These are phyloP conservation scores for Chaetomiaceae sp. DNA, from an alignment of 2,329 filamentous ascomycete species.

Conservation along the genomic window DNA sequence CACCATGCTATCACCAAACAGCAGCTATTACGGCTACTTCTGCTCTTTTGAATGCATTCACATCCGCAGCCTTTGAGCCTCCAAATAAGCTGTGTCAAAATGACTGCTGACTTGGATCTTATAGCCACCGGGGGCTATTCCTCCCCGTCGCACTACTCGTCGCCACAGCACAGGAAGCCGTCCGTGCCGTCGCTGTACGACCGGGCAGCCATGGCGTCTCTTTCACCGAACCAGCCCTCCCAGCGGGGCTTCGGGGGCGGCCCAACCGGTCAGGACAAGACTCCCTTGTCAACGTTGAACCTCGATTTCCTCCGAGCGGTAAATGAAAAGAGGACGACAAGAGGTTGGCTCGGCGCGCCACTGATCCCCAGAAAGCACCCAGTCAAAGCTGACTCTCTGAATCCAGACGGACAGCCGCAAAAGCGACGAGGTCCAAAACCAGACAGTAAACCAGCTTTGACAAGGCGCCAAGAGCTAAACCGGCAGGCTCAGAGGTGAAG, in stretches of 20 bases:
- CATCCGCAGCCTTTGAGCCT: neutral
- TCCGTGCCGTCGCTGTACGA: slow-evolving; percentile 34
- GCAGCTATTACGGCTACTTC: no score
- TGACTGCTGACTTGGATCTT: slow-evolving; percentile 35
- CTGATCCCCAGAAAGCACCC: no score
- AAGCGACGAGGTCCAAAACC: slow-evolving; percentile 94
- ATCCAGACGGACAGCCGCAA: slow-evolving; percentile 71
- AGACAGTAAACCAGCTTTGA: slow-evolving; percentile 91
- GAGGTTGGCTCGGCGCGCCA: slow-evolving; percentile 55
- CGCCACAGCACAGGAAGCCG: slow-evolving; percentile 31
- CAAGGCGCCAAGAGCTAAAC: slow-evolving; percentile 87
- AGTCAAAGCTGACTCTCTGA: slow-evolving; percentile 5
- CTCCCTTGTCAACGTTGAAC: slow-evolving; percentile 45
- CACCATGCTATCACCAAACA: no score
- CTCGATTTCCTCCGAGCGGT: slow-evolving; percentile 63
- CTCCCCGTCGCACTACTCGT: slow-evolving; percentile 35
- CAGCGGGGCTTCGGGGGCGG: slow-evolving; percentile 25
- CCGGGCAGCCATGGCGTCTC: slow-evolving; percentile 40
- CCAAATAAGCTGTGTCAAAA: neutral
- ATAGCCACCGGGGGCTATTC: slow-evolving; percentile 33
- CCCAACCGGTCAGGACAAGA: slow-evolving; percentile 34
- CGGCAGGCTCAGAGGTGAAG: slow-evolving; percentile 80
- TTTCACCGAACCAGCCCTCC: slow-evolving; percentile 37
- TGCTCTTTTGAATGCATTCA: no score
- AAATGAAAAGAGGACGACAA: slow-evolving; percentile 70